These are phyloP conservation scores for Penicillium sp. DNA, from an alignment of 2,329 filamentous ascomycete species.

Conservation along the genomic window DNA sequence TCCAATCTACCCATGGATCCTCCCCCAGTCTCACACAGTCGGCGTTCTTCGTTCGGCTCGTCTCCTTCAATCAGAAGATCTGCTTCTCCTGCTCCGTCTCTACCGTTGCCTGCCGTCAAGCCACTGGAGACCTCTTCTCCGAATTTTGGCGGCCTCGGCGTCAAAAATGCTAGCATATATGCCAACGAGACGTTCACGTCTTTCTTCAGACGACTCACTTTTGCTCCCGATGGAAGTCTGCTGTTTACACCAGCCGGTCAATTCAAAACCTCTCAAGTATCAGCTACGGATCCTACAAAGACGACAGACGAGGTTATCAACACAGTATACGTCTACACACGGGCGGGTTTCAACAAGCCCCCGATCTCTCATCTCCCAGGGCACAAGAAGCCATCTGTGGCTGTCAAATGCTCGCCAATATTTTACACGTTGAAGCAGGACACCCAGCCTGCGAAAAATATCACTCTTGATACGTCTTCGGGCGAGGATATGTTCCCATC, in stretches of 20 bases:
- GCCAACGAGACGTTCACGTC: conserved; percentile 96
- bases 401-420: conserved; percentile 88
- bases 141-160: conserved; percentile 60
- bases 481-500: conserved; percentile 78
- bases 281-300: conserved; percentile 67
- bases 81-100: conserved; percentile 85
- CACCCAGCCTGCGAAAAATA: conserved; percentile 72
- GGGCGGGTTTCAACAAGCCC: conserved; percentile 93
- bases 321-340: conserved; percentile 96
- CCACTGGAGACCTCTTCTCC: conserved; percentile 86
- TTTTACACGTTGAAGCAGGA: conserved; percentile 77
- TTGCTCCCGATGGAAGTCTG: conserved; percentile 91
- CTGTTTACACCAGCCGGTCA: conserved; percentile 93
- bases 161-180: conserved; percentile 86
- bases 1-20: conserved; percentile 94
- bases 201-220: conserved; percentile 90
- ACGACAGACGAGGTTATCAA: conserved; percentile 84
- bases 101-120: conserved; percentile 94
- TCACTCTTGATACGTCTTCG: conserved; percentile 92
- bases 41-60: conserved; percentile 87
- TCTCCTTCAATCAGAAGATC: conserved; percentile 78
- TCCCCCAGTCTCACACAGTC: conserved; percentile 84
- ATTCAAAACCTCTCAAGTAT: conserved; percentile 76
- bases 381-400: conserved; percentile 96
- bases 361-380: conserved; percentile 92